Conservation (phyloP, 2,329 filamentous ascomycete species). For the Taxawa tesnikishii region DNA sequence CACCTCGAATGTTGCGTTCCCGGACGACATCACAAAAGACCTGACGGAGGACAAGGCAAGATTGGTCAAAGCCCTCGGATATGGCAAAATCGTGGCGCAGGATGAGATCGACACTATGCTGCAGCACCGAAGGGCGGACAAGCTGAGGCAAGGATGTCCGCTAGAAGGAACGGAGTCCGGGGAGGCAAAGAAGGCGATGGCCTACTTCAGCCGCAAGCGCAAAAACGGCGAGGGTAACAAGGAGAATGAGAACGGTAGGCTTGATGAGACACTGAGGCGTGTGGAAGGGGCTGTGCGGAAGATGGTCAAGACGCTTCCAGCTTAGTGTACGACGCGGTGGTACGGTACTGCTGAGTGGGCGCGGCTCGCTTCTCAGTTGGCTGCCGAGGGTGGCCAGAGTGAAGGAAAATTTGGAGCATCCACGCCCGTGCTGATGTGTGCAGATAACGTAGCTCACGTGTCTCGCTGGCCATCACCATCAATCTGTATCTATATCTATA, state of each 20-base stretch:
- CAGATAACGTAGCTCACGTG: too few species aligned
- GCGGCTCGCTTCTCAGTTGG: too few species aligned
- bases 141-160: not conserved
- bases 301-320: not conserved
- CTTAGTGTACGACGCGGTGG: too few species aligned
- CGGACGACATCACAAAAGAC: not conserved
- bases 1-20: not conserved
- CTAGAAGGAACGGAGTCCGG: not conserved
- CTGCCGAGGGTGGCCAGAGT: too few species aligned
- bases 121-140: not conserved
- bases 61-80: not conserved
- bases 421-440: too few species aligned
- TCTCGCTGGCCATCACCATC: too few species aligned
- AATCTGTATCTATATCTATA: too few species aligned
- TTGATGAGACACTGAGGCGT: not conserved
- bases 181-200: constrained; percentile 15
- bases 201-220: constrained; percentile 62
- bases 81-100: not conserved
- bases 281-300: not conserved
- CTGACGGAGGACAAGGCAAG: not conserved
- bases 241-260: not conserved
- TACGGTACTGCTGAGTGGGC: too few species aligned
- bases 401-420: too few species aligned
- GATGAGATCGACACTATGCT: not conserved
- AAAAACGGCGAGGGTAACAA: not conserved